Evolutionary conservation across 176 grass and related monocot species (phyloP).

Genomic region (Sorghum bicolor): DNA sequence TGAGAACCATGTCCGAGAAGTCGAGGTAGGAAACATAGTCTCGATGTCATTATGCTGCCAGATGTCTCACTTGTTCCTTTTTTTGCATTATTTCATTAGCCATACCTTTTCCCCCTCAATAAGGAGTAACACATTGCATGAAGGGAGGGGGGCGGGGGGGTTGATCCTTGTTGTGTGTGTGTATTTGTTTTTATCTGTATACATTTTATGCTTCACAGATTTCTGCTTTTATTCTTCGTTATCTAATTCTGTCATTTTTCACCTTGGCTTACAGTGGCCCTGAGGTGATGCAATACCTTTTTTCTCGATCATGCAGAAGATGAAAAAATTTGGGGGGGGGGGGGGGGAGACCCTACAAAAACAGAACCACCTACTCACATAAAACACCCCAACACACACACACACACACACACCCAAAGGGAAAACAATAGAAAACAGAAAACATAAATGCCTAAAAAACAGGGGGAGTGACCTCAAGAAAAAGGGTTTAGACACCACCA

Average conservation of each 20-base stretch:
- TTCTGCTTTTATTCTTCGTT: not conserved
- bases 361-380: not conserved
- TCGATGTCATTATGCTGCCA: constrained; percentile 1
- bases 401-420: not conserved
- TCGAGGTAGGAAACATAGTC: constrained; percentile 60
- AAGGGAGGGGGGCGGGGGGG: not conserved
- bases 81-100: not conserved
- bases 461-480: not conserved
- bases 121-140: not conserved
- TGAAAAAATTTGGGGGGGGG: not conserved
- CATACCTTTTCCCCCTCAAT: not conserved
- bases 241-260: not conserved
- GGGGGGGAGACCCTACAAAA: not conserved
- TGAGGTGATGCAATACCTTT: not conserved
- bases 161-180: not conserved
- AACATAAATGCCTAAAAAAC: not conserved
- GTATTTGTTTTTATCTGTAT: not conserved
- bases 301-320: not conserved
- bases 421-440: not conserved
- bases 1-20: constrained; percentile 53
- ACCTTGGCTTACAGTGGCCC: not conserved
- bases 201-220: not conserved
- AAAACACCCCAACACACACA: not conserved
- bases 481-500: not conserved
- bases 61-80: not conserved